Percentiles rank a stretch among this genome's conserved stretches.
These are phyloP conservation scores for Quercus tomentella DNA, from an alignment of 331 rosid genomes.

Conservation along the genomic window DNA sequence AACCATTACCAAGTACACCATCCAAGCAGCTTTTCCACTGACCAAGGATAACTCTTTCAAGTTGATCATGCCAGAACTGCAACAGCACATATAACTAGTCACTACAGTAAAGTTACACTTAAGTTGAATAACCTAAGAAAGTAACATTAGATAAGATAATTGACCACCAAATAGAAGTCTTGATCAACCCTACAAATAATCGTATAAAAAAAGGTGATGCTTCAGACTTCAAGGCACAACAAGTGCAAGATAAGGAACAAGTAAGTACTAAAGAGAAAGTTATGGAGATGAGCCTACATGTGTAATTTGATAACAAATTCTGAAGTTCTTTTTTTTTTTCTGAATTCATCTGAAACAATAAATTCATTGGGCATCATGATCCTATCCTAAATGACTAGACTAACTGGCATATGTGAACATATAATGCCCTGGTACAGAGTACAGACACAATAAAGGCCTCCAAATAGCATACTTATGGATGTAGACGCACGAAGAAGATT, in stretches of 20 bases:
- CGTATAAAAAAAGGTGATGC: not conserved
- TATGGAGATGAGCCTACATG: not conserved
- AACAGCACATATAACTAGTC: slow-evolving; percentile 11
- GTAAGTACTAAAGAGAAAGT: not conserved
- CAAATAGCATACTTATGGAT: no score
- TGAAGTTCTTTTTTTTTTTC: no score
- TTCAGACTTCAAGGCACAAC: not conserved
- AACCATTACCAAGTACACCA: slow-evolving; percentile 76
- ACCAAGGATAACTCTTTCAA: slow-evolving; percentile 75
- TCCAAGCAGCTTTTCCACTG: slow-evolving; percentile 94
- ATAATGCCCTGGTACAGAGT: not conserved
- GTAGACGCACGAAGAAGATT: no score
- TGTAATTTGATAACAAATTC: not conserved
- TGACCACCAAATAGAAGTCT: not conserved
- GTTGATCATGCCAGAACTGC: slow-evolving; percentile 77
- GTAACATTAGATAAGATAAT: not conserved
- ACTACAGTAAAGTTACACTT: slow-evolving; percentile 1
- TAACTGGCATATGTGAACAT: not conserved
- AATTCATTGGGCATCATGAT: not conserved
- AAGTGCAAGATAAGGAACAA: not conserved
- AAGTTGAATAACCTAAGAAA: not conserved
- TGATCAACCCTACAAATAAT: not conserved
- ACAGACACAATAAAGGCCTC: no score
- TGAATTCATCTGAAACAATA: not conserved
- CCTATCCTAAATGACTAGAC: not conserved